Evolutionary conservation across 2,329 filamentous ascomycete species (phyloP), one percentile per base, ranked within the genome.

Genomic region (Colletotrichum tropicale): DNA sequence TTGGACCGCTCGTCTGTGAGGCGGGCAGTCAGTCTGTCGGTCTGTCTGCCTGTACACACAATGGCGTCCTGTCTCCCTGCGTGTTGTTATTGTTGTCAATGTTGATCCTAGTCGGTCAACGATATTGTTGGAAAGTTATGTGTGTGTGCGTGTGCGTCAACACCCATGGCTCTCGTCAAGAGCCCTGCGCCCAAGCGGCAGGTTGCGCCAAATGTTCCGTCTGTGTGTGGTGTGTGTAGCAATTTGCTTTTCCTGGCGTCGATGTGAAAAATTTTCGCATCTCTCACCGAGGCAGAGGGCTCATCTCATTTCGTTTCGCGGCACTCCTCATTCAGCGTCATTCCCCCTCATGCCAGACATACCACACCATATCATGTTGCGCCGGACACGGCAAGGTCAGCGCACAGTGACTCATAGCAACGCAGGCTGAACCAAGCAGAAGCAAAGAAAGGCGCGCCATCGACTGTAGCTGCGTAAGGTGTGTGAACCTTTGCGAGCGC

Each of bases 201-300:
- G 30, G 65, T 74, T 67, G 61, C 67, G 65, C 52, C 52, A 71
- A 76, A 62, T 38, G 34, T 69, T 30, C 16, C 16, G 16, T 60
- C 24, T 61, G 18, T 24, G 30, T 32, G 55, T 62, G 58, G 48
- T 69, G 28, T 55, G 56, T 38, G 36, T 30, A 64, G 48, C 60
- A 76, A 76, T 74, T 76, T 77, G 69, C 74, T 76, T 76, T 77
- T 70, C 64, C 52, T 43, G 60, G 74, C 62, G 43, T 70, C 55
- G 66, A 60, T n/a, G 34, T 69, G 65, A 76, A 76, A 76, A 77
- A 1, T 67, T 76, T 77, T 77, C 69, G 43, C 43, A 55, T 66
- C 55, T 69, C 70, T 76, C 74, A 74, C 69, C 74, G 69, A 74
- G 65, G 38, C 30, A 65, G 26, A 48, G 67, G 65, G 34, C 52